These are phyloP conservation scores for Asterochloris erici DNA, from an alignment of 139 green algal genomes.

Conservation along the genomic window DNA sequence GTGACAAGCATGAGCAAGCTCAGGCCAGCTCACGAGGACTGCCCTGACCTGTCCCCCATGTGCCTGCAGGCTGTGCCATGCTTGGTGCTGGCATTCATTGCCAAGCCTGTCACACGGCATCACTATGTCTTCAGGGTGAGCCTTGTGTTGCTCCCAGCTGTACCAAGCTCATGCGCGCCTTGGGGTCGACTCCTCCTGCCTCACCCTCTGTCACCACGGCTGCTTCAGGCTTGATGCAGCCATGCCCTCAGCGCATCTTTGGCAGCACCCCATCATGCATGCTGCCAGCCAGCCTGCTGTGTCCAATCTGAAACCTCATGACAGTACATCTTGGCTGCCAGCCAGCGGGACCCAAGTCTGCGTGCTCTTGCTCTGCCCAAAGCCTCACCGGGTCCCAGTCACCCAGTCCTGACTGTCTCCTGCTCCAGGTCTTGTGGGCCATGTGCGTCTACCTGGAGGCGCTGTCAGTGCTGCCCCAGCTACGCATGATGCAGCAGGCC, in stretches of 20 bases:
- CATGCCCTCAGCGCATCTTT: background rate
- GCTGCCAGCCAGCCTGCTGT: no score
- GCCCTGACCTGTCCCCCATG: background rate
- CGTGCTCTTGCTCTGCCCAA: background rate
- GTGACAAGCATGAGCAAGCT: background rate
- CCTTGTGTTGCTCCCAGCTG: no score
- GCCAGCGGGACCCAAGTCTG: background rate
- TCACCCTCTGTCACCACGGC: no score
- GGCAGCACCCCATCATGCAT: background rate
- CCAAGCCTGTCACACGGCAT: slow-evolving; percentile 87
- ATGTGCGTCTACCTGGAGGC: slow-evolving; percentile 98
- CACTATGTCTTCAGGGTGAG: slow-evolving; percentile 67
- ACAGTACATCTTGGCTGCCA: background rate
- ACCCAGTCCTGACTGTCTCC: background rate
- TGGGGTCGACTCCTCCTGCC: no score
- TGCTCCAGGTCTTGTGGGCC: slow-evolving; percentile 83
- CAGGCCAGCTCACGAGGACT: background rate
- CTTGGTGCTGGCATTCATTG: slow-evolving; percentile 75
- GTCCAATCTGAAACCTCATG: background rate
- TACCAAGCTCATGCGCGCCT: no score
- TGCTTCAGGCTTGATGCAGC: no score
- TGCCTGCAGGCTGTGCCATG: slow-evolving; percentile 68
- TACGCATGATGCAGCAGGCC: slow-evolving; percentile 97
- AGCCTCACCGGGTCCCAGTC: background rate
- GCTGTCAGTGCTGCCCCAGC: slow-evolving; percentile 93